Evolutionary conservation across 805 yeast species (phyloP), one percentile per base, ranked within the genome.

Genomic region (Candida pseudoglaebosa): DNA sequence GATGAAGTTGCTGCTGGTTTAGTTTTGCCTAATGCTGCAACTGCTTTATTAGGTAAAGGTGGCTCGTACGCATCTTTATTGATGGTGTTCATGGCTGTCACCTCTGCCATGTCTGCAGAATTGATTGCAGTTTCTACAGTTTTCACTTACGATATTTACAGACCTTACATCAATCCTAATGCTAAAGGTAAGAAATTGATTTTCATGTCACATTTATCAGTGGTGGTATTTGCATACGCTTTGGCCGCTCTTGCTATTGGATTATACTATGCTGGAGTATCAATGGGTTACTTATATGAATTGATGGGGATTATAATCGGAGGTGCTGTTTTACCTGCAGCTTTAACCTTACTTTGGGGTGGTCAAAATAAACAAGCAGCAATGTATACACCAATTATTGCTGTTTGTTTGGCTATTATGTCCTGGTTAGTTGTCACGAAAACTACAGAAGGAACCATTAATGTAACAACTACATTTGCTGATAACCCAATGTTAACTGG

Each of bases 401-500:
- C 96, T 16, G 79, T 93, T 9, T 73, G 67, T 2, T 66, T 80
- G 37, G 90, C 95, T 3, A 71, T 90, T 24, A 77, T 80, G 65
- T 67, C 87, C 17, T 69, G 74, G 74, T 61, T 69, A 47, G 59
- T 61, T 18, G 52, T 59, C 46, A 58, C 73, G 37, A 59, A 62
- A 46, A 52, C 44, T 21, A 49, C 57, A 43, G 60, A 58, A 38
- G 70, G 70, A 9, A 16, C 51, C 1, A 47, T 69, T 19, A 54
- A 46, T 28, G 60, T 65, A 34, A 58, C 50, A 42, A 70, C 57
- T 64, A 78, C 95, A n/a, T 93, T 91, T 48, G 76, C 73, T 46
- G 95, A 90, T 59, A 75, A 85, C 55, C 84, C 96, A 29, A 90
- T 90, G 96, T 71, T 88, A 45, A 80, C 82, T 3, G 96, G 96